These are phyloP conservation scores for Jatropha podagrica DNA, from an alignment of 441 rosid species.

Conservation along the genomic window DNA sequence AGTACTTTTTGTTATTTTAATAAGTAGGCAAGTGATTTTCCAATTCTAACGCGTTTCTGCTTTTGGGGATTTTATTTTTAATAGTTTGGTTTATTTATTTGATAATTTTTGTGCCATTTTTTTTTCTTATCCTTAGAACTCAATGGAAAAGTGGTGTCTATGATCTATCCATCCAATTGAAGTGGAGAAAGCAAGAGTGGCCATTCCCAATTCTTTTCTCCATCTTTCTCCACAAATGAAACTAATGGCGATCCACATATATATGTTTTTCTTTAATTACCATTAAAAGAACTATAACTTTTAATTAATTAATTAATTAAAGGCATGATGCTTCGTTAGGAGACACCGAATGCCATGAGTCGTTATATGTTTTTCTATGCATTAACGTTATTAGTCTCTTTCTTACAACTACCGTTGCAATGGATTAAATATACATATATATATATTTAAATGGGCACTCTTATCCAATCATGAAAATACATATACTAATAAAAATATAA, in stretches of 20 bases:
- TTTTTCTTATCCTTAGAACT: slow-evolving; percentile 30
- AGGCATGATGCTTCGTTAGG: slow-evolving; percentile 23
- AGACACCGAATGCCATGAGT: slow-evolving; percentile 15
- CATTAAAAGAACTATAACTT: background rate
- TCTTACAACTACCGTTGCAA: too few species aligned
- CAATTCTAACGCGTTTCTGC: background rate
- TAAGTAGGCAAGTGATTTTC: background rate
- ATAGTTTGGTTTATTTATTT: background rate
- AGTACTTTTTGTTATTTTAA: slow-evolving; percentile 27
- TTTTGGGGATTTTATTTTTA: slow-evolving; percentile 16
- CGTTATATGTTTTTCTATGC: background rate
- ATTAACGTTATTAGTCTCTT: too few species aligned
- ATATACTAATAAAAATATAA: too few species aligned
- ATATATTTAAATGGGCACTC: too few species aligned
- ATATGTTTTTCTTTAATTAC: background rate
- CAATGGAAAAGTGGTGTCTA: slow-evolving; percentile 23
- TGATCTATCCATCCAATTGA: slow-evolving; percentile 28
- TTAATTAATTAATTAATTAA: background rate
- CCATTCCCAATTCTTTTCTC: slow-evolving; percentile 24
- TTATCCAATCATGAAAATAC: too few species aligned
- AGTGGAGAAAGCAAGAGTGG: slow-evolving; percentile 35
- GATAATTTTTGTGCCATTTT: background rate
- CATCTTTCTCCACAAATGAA: background rate
- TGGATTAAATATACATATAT: too few species aligned
- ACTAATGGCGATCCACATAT: background rate